Evolutionary conservation across 2,329 filamentous ascomycete genomes (phyloP).

Genomic region (Colletotrichum lindemuthianum): DNA sequence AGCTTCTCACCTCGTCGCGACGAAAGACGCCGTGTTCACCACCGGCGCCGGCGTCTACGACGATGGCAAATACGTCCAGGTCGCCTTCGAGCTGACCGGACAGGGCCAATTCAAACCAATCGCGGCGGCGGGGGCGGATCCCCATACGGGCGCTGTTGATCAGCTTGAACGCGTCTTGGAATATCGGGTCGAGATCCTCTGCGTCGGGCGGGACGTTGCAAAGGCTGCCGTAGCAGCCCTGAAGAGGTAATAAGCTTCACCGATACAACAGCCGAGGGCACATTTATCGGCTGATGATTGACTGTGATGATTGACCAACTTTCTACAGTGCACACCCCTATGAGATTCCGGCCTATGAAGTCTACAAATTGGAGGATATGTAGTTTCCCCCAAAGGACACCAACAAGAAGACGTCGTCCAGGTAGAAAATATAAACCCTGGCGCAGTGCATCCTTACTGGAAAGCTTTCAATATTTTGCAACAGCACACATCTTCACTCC

Average conservation of each 20-base stretch:
- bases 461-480: too few species aligned
- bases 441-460: too few species aligned
- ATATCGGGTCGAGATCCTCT: constrained; percentile 58
- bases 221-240: constrained; percentile 57
- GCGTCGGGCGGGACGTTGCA: constrained; percentile 52
- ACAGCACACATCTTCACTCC: background rate
- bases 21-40: constrained; percentile 41
- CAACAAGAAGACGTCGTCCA: background rate
- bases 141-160: constrained; percentile 56
- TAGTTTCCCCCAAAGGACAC: constrained; percentile 18
- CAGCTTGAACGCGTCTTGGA: constrained; percentile 58
- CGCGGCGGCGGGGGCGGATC: constrained; percentile 52
- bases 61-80: constrained; percentile 41
- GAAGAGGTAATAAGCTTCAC: constrained; percentile 50
- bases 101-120: constrained; percentile 57
- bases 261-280: too few species aligned
- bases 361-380: constrained; percentile 42
- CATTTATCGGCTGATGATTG: too few species aligned
- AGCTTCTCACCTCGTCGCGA: constrained; percentile 35
- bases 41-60: constrained; percentile 41
- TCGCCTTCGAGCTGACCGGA: constrained; percentile 47
- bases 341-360: constrained; percentile 42
- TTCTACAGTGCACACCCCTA: constrained; percentile 41
- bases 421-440: too few species aligned
- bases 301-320: background rate